Percentiles rank a stretch among this genome's conserved stretches.
phyloP scores from a whole-genome alignment of 768 basidiomycete species.

The Macrolepiota albuminosa region DNA sequence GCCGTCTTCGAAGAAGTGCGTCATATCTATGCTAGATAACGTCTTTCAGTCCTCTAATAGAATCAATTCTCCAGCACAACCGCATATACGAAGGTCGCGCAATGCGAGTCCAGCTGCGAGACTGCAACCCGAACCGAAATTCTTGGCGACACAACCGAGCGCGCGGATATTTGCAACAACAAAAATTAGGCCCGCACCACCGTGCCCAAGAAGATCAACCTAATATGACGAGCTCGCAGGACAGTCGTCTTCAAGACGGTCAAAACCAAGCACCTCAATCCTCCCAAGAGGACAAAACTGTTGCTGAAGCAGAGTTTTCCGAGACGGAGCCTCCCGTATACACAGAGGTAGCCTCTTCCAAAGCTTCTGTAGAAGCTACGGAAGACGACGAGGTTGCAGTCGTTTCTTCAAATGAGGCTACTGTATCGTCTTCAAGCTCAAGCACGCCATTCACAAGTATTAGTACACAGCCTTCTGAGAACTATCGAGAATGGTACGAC shows the following conservation, averaged over 20 bases:
- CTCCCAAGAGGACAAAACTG: background rate
- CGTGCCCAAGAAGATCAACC: conserved; percentile 20
- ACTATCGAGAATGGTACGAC: conserved; percentile 43
- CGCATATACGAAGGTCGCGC: conserved; percentile 62
- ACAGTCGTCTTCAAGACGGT: conserved; percentile 6
- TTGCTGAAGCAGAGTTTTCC: conserved; percentile 1
- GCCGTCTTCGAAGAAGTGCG: conserved; percentile 64
- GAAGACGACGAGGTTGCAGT: background rate
- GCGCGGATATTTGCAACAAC: conserved; percentile 35
- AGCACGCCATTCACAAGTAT: conserved; percentile 11
- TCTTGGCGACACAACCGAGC: conserved; percentile 42
- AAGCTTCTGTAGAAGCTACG: background rate
- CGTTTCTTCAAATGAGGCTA: conserved; percentile 13
- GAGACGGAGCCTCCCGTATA: conserved; percentile 11
- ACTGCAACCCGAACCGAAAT: conserved; percentile 55
- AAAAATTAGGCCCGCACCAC: conserved; percentile 23
- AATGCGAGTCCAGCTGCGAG: conserved; percentile 73
- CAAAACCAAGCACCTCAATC: background rate
- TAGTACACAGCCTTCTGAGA: conserved; percentile 21
- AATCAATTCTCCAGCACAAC: conserved; percentile 51
- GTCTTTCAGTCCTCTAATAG: conserved; percentile 4
- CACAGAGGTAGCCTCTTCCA: conserved; percentile 8
- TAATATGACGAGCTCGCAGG: conserved; percentile 10
- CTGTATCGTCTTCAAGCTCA: conserved; percentile 13
- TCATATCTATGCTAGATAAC: background rate